phyloP scores from a whole-genome alignment of 306 rosid species.

The Quercus gilva region DNA sequence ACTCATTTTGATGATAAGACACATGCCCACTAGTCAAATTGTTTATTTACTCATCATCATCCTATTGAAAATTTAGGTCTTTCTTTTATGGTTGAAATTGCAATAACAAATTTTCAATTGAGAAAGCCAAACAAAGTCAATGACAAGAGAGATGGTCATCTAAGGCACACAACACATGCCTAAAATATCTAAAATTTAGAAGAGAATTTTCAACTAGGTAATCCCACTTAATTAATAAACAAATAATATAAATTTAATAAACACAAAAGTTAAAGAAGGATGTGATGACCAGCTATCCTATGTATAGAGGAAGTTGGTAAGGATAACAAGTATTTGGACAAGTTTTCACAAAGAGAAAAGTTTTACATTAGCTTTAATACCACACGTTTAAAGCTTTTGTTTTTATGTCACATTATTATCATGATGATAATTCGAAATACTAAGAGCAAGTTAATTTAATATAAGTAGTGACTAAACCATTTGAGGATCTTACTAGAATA shows the following conservation, averaged over 20 bases:
- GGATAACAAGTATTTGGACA: conserved; percentile 31
- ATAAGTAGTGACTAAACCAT: conserved; percentile 17
- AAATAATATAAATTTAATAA: neutral
- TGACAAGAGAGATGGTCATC: conserved; percentile 62
- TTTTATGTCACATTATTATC: conserved; percentile 13
- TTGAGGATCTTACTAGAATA: conserved; percentile 30
- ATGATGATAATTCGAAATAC: conserved; percentile 15
- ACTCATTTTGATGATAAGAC: conserved; percentile 47
- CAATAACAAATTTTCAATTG: conserved; percentile 36
- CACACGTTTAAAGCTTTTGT: conserved; percentile 4
- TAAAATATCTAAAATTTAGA: neutral
- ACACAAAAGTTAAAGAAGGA: neutral
- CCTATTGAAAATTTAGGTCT: conserved; percentile 32
- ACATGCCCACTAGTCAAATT: conserved; percentile 59
- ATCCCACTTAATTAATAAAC: neutral
- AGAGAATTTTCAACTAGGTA: no score
- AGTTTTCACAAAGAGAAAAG: conserved; percentile 13
- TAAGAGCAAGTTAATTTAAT: conserved; percentile 4
- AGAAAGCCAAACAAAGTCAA: conserved; percentile 47
- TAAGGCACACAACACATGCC: conserved; percentile 33
- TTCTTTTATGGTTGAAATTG: conserved; percentile 47
- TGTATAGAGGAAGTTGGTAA: conserved; percentile 29
- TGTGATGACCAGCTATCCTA: neutral
- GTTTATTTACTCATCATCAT: conserved; percentile 45
- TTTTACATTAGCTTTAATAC: conserved; percentile 5